Conservation (phyloP, 1,284 basidiomycete species). For the Pseudozyma sp. region DNA sequence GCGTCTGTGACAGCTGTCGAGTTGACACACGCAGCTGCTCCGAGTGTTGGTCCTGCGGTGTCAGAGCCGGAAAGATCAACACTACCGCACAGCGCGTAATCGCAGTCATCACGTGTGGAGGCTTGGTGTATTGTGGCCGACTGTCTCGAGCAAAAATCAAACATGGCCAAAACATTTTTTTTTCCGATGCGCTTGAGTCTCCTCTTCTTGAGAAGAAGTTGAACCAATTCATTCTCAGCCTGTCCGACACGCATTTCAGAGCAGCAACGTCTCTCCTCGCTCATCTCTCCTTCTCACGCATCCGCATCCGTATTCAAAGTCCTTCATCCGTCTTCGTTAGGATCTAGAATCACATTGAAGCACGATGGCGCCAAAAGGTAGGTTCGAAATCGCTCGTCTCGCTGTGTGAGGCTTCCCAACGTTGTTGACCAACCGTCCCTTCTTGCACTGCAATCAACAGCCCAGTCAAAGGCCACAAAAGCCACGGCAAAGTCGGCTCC, state of each 20-base stretch:
- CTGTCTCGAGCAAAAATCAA: constrained; percentile 13
- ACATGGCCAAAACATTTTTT: constrained; percentile 13
- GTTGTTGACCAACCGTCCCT: constrained; percentile 8
- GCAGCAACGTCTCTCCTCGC: neutral
- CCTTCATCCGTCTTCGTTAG: neutral
- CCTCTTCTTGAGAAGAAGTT: constrained; percentile 22
- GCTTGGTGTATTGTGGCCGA: neutral
- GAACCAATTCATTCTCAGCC: constrained; percentile 25
- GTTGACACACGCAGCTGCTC: neutral
- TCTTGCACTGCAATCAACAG: constrained; percentile 5
- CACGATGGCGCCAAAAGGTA: constrained; percentile 38
- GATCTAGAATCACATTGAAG: neutral
- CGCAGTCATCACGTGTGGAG: constrained; percentile 42
- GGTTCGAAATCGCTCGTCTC: neutral
- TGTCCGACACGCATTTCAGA: neutral
- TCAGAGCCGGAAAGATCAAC: constrained; percentile 1
- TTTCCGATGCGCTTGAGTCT: neutral
- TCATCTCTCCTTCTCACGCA: neutral
- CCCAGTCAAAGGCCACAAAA: constrained; percentile 24
- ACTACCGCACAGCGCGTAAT: constrained; percentile 15
- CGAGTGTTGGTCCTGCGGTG: neutral
- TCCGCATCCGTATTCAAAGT: neutral
- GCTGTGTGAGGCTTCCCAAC: neutral
- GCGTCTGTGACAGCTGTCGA: constrained; percentile 11
- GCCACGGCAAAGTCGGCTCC: constrained; percentile 24